Conservation (phyloP, 768 basidiomycete genomes). For the Pleurotus platypus region DNA sequence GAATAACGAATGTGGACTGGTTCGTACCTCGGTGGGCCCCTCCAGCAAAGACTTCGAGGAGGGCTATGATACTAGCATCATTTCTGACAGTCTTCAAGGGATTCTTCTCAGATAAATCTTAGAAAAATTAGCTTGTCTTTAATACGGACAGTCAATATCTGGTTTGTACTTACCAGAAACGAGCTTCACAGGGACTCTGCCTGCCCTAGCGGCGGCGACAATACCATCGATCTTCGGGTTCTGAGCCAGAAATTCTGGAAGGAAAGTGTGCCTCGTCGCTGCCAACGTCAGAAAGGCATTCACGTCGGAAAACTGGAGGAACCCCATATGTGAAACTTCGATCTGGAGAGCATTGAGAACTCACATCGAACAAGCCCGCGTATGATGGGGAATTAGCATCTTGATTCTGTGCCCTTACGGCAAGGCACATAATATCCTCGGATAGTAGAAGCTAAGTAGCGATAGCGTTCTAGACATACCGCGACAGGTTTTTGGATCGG, state of each 20-base stretch:
- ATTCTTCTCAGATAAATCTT: conserved; percentile 86
- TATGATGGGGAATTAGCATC: conserved; percentile 21
- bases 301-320: conserved; percentile 69
- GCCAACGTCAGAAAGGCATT: conserved; percentile 86
- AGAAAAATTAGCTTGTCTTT: background rate
- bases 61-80: conserved; percentile 57
- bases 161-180: conserved; percentile 60
- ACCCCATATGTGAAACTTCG: background rate
- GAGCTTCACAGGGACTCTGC: conserved; percentile 68
- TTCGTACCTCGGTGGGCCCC: conserved; percentile 68
- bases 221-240: conserved; percentile 65
- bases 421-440: conserved; percentile 63
- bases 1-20: background rate
- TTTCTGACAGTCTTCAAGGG: conserved; percentile 62
- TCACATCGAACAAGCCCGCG: conserved; percentile 74
- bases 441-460: conserved; percentile 52
- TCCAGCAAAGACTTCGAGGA: conserved; percentile 63
- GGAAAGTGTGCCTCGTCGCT: conserved; percentile 70
- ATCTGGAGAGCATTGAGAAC: conserved; percentile 19
- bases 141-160: background rate
- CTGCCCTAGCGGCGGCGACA: conserved; percentile 68
- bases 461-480: background rate
- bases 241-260: conserved; percentile 54
- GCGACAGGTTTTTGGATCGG: background rate
- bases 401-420: conserved; percentile 38